Evolutionary conservation across 805 yeast species (phyloP).

Genomic region (Priceomyces castillae): DNA sequence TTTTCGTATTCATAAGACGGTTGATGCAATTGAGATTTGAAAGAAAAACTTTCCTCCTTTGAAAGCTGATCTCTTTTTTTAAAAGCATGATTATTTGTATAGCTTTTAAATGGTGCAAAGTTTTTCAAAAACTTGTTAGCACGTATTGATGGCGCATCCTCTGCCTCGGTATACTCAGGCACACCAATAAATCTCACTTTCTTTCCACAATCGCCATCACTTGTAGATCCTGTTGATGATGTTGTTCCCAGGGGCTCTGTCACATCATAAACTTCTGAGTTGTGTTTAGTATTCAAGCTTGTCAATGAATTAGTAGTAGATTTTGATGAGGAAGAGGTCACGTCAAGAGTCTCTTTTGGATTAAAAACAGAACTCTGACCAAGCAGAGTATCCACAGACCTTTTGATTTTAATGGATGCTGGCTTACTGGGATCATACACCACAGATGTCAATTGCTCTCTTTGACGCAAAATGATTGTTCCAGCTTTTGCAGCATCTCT

Average conservation of each 20-base stretch:
- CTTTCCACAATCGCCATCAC: conserved; percentile 21
- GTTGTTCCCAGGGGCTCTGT: conserved; percentile 2
- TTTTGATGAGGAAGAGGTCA: conserved; percentile 4
- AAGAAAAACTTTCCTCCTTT: conserved; percentile 38
- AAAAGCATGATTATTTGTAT: conserved; percentile 14
- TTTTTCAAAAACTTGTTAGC: conserved; percentile 35
- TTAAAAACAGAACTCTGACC: background rate
- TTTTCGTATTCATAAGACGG: background rate
- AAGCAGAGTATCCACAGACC: conserved; percentile 13
- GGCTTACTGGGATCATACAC: conserved; percentile 42
- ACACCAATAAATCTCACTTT: conserved; percentile 55
- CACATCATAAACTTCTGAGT: background rate
- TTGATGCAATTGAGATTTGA: conserved; percentile 16
- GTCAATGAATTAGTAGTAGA: conserved; percentile 21
- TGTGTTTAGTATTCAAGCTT: conserved; percentile 23
- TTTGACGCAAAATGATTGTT: conserved; percentile 35
- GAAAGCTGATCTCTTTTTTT: conserved; percentile 36
- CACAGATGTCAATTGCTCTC: conserved; percentile 33
- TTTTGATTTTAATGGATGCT: conserved; percentile 16
- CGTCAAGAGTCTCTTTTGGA: background rate
- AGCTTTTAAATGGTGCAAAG: conserved; percentile 35
- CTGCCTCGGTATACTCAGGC: conserved; percentile 48
- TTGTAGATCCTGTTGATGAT: conserved; percentile 1
- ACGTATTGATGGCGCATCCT: conserved; percentile 52
- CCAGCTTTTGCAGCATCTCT: conserved; percentile 39